Percentiles rank a stretch among this genome's conserved stretches.
These are phyloP conservation scores for Parasarocladium wereldwijsianum DNA, from an alignment of 2,329 filamentous ascomycete genomes.

Conservation along the genomic window DNA sequence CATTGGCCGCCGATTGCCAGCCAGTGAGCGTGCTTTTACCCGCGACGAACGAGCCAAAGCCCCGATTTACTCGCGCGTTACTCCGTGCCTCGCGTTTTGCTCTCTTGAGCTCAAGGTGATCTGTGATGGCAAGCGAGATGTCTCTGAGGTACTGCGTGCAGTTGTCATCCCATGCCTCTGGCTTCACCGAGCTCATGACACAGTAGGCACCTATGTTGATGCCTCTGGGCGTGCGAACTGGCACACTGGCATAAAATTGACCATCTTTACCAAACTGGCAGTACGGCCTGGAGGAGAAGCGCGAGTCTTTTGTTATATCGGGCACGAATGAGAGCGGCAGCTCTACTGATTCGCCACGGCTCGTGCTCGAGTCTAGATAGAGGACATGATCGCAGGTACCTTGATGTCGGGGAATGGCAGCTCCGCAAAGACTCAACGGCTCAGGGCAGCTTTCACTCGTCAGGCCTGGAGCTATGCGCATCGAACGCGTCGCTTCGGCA, in stretches of 20 bases:
- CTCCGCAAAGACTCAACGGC: conserved; percentile 9
- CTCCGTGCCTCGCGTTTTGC: conserved; percentile 13
- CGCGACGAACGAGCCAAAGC: conserved; percentile 21
- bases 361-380: background rate
- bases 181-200: conserved; percentile 12
- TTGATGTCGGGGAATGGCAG: conserved; percentile 9
- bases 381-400: conserved; percentile 8
- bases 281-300: conserved; percentile 11
- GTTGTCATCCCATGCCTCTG: conserved; percentile 11
- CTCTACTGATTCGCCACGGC: background rate
- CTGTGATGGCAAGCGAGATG: conserved; percentile 18
- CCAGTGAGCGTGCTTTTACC: conserved; percentile 16
- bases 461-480: conserved; percentile 14
- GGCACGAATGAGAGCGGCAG: conserved; percentile 9
- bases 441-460: conserved; percentile 2
- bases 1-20: conserved; percentile 7
- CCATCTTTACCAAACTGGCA: conserved; percentile 2
- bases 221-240: conserved; percentile 22
- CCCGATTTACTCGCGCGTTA: conserved; percentile 21
- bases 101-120: conserved; percentile 19
- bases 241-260: conserved; percentile 25
- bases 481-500: conserved; percentile 27
- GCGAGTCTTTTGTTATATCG: conserved; percentile 17
- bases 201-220: conserved; percentile 28
- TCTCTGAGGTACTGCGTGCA: conserved; percentile 13